These are phyloP conservation scores for Pholiota microspora DNA, from an alignment of 768 basidiomycete species.

Conservation along the genomic window DNA sequence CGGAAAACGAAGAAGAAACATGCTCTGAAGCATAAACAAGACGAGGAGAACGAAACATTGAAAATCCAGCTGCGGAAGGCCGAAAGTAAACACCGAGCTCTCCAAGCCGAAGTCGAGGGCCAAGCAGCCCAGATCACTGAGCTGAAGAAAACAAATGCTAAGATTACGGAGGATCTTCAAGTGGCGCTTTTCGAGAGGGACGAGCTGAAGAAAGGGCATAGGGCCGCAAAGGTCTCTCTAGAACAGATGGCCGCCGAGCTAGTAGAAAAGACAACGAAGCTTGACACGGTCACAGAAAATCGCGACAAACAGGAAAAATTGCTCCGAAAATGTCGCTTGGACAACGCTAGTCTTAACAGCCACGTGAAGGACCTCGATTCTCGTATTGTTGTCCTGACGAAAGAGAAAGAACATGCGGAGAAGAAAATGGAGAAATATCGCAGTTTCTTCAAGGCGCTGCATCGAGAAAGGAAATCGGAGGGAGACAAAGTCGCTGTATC, in stretches of 20 bases:
- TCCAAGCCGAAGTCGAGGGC: background rate
- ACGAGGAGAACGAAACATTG: background rate
- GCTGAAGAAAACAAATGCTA: background rate
- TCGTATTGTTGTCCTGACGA: background rate
- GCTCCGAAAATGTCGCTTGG: background rate
- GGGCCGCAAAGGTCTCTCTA: background rate
- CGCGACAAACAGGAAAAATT: background rate
- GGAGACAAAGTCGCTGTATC: background rate
- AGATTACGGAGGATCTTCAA: background rate
- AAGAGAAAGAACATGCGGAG: background rate
- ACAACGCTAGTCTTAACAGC: background rate
- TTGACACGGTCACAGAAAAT: background rate
- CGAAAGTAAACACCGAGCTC: background rate
- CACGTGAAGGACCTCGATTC: background rate
- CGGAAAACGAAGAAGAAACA: background rate
- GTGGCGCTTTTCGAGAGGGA: background rate
- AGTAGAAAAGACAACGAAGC: background rate
- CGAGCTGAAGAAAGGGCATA: background rate
- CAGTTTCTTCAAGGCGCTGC: background rate
- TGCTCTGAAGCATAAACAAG: background rate
- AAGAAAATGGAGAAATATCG: background rate
- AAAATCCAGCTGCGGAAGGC: background rate
- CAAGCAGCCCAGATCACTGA: too few species aligned
- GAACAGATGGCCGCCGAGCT: background rate
- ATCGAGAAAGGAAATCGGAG: background rate